phyloP scores from a whole-genome alignment of 2,329 filamentous ascomycete species.

The Venturia asperata region DNA sequence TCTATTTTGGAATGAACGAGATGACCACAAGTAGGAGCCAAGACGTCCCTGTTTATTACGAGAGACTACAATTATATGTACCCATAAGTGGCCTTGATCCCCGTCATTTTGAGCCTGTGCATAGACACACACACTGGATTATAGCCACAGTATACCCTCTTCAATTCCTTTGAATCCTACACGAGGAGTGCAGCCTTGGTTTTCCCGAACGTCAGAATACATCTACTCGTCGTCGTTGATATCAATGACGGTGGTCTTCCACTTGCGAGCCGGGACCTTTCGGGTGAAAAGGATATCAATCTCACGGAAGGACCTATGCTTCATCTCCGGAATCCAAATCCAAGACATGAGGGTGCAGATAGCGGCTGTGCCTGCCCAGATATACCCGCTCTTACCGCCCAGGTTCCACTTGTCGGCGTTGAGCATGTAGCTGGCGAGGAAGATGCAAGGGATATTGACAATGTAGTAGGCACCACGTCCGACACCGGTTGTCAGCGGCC shows the following conservation, averaged over 20 bases:
- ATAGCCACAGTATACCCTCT: neutral
- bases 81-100: neutral
- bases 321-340: slow-evolving; percentile 73
- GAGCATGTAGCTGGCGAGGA: slow-evolving; percentile 87
- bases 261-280: slow-evolving; percentile 63
- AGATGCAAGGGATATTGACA: slow-evolving; percentile 71
- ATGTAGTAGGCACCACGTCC: slow-evolving; percentile 74
- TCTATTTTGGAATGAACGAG: too few species aligned
- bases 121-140: neutral
- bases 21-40: too few species aligned
- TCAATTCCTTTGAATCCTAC: neutral
- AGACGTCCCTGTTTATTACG: neutral
- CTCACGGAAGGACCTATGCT: slow-evolving; percentile 75
- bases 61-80: too few species aligned
- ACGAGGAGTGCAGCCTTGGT: neutral
- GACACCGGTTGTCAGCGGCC: slow-evolving; percentile 86
- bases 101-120: neutral
- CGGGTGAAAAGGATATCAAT: slow-evolving; percentile 78
- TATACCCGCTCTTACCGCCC: slow-evolving; percentile 81
- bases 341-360: slow-evolving; percentile 76
- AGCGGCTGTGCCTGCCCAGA: slow-evolving; percentile 77
- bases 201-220: neutral
- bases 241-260: slow-evolving; percentile 52
- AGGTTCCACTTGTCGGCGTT: slow-evolving; percentile 83
- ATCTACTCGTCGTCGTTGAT: slow-evolving; percentile 17